phyloP scores from a whole-genome alignment of 1,139 yeast genomes.

The Suhomyces bolitotheri region DNA sequence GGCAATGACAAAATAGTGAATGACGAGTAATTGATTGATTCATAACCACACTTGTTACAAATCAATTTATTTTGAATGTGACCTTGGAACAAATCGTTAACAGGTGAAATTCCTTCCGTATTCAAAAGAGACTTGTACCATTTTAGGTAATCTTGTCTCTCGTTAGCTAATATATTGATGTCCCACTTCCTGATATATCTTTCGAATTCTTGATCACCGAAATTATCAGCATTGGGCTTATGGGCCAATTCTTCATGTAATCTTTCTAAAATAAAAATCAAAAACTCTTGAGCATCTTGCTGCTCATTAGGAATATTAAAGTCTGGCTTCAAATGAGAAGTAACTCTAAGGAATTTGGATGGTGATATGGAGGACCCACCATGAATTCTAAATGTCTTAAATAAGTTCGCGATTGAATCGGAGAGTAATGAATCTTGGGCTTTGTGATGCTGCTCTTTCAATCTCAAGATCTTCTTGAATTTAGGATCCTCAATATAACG shows the following conservation, averaged over 20 bases:
- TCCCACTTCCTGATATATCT: conserved; percentile 34
- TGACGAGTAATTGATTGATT: conserved; percentile 58
- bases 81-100: conserved; percentile 64
- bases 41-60: conserved; percentile 64
- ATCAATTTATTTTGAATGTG: conserved; percentile 63
- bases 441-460: conserved; percentile 24
- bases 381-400: conserved; percentile 48
- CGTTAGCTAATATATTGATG: conserved; percentile 31
- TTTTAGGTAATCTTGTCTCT: conserved; percentile 52
- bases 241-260: conserved; percentile 64
- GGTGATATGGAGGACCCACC: conserved; percentile 69
- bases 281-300: conserved; percentile 77
- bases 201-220: conserved; percentile 23
- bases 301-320: conserved; percentile 69
- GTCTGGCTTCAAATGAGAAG: conserved; percentile 60
- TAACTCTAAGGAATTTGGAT: conserved; percentile 56
- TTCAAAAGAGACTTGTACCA: conserved; percentile 57
- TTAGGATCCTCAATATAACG: conserved; percentile 39
- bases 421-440: conserved; percentile 38
- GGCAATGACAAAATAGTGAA: conserved; percentile 68
- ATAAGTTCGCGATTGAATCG: conserved; percentile 46
- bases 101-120: conserved; percentile 64
- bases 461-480: conserved; percentile 23
- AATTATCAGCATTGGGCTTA: conserved; percentile 23
- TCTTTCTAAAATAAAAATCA: conserved; percentile 63